A percentile compares a stretch with the other conserved stretches of the same genome.
These are phyloP conservation scores for Fusarium temperatum DNA, from an alignment of 2,329 filamentous ascomycete species.

Conservation along the genomic window DNA sequence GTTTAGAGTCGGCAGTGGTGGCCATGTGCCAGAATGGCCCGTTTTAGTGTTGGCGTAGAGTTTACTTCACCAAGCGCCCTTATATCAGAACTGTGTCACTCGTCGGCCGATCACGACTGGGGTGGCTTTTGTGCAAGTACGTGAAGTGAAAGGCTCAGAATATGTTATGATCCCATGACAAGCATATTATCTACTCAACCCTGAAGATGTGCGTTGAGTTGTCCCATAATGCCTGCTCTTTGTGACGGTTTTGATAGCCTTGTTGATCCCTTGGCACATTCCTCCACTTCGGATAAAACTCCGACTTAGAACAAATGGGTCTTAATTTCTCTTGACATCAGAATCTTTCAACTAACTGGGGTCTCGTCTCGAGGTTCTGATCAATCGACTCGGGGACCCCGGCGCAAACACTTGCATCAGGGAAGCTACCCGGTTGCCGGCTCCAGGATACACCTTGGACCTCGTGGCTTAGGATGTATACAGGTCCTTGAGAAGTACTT, in stretches of 20 bases:
- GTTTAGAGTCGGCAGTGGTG: not conserved
- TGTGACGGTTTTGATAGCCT: not conserved
- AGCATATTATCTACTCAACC: not conserved
- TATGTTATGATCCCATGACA: not conserved
- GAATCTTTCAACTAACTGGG: not conserved
- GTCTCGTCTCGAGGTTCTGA: conserved; percentile 1
- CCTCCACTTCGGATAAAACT: not conserved
- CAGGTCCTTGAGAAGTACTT: not conserved
- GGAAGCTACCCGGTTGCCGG: conserved; percentile 9
- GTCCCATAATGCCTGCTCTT: not conserved
- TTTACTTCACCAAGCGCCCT: not conserved
- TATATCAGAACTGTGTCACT: not conserved
- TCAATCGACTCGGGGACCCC: not conserved
- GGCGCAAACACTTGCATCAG: conserved; percentile 21
- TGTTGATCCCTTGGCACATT: conserved; percentile 22
- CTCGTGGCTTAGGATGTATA: not conserved
- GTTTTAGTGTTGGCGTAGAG: not conserved
- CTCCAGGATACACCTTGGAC: conserved; percentile 8
- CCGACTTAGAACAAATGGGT: not conserved
- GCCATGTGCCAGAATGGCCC: not conserved
- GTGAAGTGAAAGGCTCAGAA: not conserved
- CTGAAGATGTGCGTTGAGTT: not conserved
- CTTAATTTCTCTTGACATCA: conserved; percentile 4
- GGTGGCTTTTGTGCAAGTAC: not conserved
- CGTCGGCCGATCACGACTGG: not conserved